Evolutionary conservation across 352 stramenopile species (phyloP).

Genomic region (Globisporangium orthogonon): DNA sequence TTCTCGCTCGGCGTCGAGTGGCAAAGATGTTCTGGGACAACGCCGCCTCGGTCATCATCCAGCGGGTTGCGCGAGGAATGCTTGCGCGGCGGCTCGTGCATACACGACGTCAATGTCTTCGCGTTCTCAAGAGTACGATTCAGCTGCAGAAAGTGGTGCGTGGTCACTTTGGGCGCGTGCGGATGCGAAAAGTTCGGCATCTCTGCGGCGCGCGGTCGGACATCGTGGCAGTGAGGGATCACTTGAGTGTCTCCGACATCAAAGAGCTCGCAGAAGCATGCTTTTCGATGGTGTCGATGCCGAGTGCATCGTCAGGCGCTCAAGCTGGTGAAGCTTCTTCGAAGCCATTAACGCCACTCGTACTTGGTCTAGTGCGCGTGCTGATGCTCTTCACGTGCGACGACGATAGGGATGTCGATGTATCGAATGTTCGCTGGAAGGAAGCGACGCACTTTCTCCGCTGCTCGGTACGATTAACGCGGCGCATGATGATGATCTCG

Average conservation of each 20-base stretch:
- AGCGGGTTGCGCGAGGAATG: constrained; percentile 47
- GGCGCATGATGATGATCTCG: constrained; percentile 48
- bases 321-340: constrained; percentile 4
- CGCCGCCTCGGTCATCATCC: constrained; percentile 48
- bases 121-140: constrained; percentile 17
- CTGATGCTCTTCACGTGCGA: constrained; percentile 66
- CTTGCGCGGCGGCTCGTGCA: constrained; percentile 33
- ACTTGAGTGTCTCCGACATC: constrained; percentile 31
- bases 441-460: constrained; percentile 50
- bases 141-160: constrained; percentile 54
- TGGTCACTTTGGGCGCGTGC: constrained; percentile 45
- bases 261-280: constrained; percentile 57
- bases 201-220: constrained; percentile 26
- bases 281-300: constrained; percentile 38
- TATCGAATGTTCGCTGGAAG: constrained; percentile 55
- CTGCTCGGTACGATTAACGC: constrained; percentile 34
- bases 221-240: constrained; percentile 14
- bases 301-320: constrained; percentile 5
- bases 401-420: constrained; percentile 37
- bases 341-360: constrained; percentile 34
- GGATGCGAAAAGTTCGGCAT: constrained; percentile 47
- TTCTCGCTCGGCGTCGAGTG: constrained; percentile 52
- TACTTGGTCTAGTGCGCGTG: constrained; percentile 65
- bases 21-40: constrained; percentile 62
- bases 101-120: constrained; percentile 14